Evolutionary conservation across 177 flowering plant genomes (phyloP), one percentile per base, ranked within the genome.

Genomic region (Vitis hybrid): DNA sequence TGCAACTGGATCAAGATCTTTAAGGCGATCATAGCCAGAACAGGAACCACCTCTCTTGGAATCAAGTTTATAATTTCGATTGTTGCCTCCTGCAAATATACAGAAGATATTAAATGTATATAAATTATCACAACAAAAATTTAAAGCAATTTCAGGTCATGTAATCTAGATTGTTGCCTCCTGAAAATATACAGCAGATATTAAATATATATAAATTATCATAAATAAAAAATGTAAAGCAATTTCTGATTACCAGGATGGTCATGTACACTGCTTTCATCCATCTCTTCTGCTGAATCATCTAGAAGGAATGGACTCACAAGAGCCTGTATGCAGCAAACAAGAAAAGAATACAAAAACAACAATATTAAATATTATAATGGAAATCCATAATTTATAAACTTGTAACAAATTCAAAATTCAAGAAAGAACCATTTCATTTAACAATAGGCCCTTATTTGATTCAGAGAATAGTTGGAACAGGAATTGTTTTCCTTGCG

Each of bases 271-370:
- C 67, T 67, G 51, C 69, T 52, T 18, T 75, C 88, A 64, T 83
- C 89, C 63, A 71, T 66, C 60, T 84, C 81, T 58, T 87, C 85
- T 14, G 73, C 70, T 21, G 81, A 77, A 65, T 93, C 97, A 80
- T 95, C 99, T 2, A 91, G 65, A 64, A 95, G 90, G 78, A 91
- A 95, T 15, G 84, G 85, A 73, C 92, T 88, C 65, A 95, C 89
- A 78, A 91, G 92, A 65, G 98, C 96, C 99, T 93, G 78, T 16
- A 33, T 22, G 56, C 55, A 60, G 12, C 12, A 62, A 22, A 45
- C 13, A 39, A 14, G 2, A 68, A 62, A 45, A 62, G 10, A 19
- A 10, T 18, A 60, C 63, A 65, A 51, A 26, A 18, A 39, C 22
- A 56, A 53, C 14, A 39, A 31, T 51, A 60, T 48, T 3, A 48